Base-by-base conservation (phyloP, 116 monocot species). In the Zostera marina region DNA sequence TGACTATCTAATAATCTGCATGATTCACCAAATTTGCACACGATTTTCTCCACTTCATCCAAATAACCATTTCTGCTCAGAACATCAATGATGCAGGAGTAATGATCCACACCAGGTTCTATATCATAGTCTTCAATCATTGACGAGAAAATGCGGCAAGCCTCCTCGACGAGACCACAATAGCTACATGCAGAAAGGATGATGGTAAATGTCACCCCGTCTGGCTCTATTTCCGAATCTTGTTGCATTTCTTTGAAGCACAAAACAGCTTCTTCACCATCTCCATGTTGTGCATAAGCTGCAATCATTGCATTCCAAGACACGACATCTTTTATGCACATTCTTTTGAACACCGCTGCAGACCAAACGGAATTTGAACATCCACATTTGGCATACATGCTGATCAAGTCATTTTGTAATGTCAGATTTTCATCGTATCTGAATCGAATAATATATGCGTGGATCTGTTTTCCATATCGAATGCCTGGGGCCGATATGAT, bases 301-400 rank as follows among this genome's bases (percentile, higher is more conserved):
- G 81, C 79, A 46, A 79, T 39, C 79, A 87, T 87, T 3, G 79
- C 64, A 55, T 76, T 87, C 87, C 82, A 87, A 47, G 74, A 74
- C 19, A 87, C 42, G 25, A 79, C 24, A 64, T 87, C 76, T 62
- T 65, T 76, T 43, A 15, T 21, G 5, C 68, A 54, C 74, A 79
- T 74, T 56, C 74, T 61, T 32, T 65, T 20, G 24, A 87, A 87
- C 57, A 79, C 60, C 63, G 58, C 68, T 22, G 53, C 17, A 67
- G 82, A 82, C 55, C 44, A 66, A 22, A 15, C 41, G 40, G 74
- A 62, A 40, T n/a, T n/a, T n/a, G 74, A 58, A 19, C 63, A 65
- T 17, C 87, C 82, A 43, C 82, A 81, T 70, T 87, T 87, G 15
- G 87, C 66, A 48, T 87, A 82, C 82, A 87, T 77, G 47, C 76